Percentiles rank a stretch among this genome's conserved stretches.
These are phyloP conservation scores for Acanthamoeba castellanii DNA, from an alignment of 208 protist species.

Conservation along the genomic window DNA sequence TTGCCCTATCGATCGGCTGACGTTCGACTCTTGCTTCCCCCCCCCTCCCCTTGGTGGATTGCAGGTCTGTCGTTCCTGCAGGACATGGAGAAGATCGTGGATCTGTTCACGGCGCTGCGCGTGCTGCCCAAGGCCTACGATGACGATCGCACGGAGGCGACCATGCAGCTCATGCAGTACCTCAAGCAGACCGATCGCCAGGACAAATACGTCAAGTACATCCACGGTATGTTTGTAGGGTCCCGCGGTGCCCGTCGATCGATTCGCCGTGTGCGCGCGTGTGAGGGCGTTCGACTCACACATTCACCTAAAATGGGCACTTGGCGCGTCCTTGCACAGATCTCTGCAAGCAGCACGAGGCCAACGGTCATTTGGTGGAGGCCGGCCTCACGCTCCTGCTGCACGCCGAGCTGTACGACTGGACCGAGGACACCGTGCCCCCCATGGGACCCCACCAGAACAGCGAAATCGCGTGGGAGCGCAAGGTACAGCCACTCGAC, in stretches of 20 bases:
- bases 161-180: slow-evolving; percentile 83
- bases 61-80: slow-evolving; percentile 53
- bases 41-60: no score
- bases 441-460: slow-evolving; percentile 24
- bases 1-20: background rate
- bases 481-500: slow-evolving; percentile 56
- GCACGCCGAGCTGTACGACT: slow-evolving; percentile 81
- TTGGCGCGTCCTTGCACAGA: background rate
- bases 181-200: slow-evolving; percentile 84
- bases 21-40: no score
- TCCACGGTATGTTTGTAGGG: slow-evolving; percentile 68
- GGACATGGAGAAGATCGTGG: slow-evolving; percentile 67
- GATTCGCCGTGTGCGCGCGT: background rate
- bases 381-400: slow-evolving; percentile 83
- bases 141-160: slow-evolving; percentile 82
- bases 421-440: slow-evolving; percentile 73
- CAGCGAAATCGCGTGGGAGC: slow-evolving; percentile 61
- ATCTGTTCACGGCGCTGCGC: slow-evolving; percentile 67
- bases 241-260: background rate
- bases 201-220: slow-evolving; percentile 86
- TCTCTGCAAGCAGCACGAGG: slow-evolving; percentile 72
- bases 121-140: slow-evolving; percentile 80
- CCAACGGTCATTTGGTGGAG: slow-evolving; percentile 71
- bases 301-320: no score
- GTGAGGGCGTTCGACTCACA: background rate